Base-by-base conservation (phyloP, 306 rosid genomes). In the Cicer judaicum region DNA sequence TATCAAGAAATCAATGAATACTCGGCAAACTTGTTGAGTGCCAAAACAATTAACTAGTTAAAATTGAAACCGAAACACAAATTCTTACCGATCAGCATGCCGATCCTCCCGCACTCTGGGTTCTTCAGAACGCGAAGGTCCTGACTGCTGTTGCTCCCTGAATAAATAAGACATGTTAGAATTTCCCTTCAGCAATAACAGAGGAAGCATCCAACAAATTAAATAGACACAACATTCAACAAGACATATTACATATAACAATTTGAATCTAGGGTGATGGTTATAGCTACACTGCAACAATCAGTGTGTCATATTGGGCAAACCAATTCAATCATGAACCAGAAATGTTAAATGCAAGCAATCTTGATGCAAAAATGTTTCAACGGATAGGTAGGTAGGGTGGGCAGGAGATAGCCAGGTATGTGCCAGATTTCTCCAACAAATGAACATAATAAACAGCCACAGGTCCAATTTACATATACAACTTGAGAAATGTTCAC, bases 101-200 rank as follows among this genome's bases (percentile, higher is more conserved):
- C 95, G 91, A 63, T 92, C 99, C 60, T 94, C 99, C 15, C 96
- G 90, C 15, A 18, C 89, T 86, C 95, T 87, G 3, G 99, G 98
- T 87, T 95, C 99, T 85, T 92, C 99, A 38, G 99, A 95, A 68
- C 70, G 93, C 68, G 97, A 84, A 49, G 84, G 88, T 81, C 89
- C 96, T 14, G 95, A 75, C 74, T 91, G 96, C 41, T 55, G 77
- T 90, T 89, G 98, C 70, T 95, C 99, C 91, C 99, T 95, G 87
- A 15, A 59, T 66, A 87, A 87, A 79, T 74, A 64, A 70, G 38
- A 44, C 84, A 72, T 10, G 43, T 73, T 44, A 84, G 15, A 67
- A 67, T 46, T 47, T 47, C 57, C 72, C 13, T 24, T 67, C 42
- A 46, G n/a, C 4, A 8, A 8, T 8, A 19, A 42, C 42, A 46